Conservation (phyloP, 305 asterid genomes). For the Fraxinus dipetala region DNA sequence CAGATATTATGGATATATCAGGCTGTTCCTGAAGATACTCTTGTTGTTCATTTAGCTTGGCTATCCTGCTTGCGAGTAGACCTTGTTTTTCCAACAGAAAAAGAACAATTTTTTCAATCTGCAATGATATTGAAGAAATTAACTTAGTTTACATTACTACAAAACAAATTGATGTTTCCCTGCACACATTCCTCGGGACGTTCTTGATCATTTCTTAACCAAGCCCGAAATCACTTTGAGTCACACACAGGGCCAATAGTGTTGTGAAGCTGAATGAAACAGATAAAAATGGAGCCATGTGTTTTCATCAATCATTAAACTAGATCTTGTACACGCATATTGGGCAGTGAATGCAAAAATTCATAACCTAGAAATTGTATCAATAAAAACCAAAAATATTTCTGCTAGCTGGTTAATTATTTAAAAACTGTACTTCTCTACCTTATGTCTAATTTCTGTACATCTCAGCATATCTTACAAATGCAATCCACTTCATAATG, state of each 20-base stretch:
- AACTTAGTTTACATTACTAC: conserved; percentile 10
- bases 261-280: conserved; percentile 1
- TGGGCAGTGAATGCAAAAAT: background rate
- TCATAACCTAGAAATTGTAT: background rate
- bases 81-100: conserved; percentile 98
- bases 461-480: background rate
- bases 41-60: conserved; percentile 70
- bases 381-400: background rate
- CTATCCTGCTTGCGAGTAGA: conserved; percentile 65
- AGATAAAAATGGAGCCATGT: background rate
- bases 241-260: background rate
- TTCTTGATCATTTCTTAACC: background rate
- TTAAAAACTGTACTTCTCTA: background rate
- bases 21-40: conserved; percentile 73
- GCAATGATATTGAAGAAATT: conserved; percentile 29
- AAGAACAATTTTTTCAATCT: conserved; percentile 94
- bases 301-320: conserved; percentile 14
- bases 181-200: background rate
- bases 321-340: background rate
- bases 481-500: background rate
- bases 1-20: conserved; percentile 69
- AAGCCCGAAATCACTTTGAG: background rate
- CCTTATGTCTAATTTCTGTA: background rate
- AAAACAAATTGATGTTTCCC: background rate
- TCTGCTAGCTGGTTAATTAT: background rate